These are phyloP conservation scores for Fraxinus nigra DNA, from an alignment of 305 asterid species.

Conservation along the genomic window DNA sequence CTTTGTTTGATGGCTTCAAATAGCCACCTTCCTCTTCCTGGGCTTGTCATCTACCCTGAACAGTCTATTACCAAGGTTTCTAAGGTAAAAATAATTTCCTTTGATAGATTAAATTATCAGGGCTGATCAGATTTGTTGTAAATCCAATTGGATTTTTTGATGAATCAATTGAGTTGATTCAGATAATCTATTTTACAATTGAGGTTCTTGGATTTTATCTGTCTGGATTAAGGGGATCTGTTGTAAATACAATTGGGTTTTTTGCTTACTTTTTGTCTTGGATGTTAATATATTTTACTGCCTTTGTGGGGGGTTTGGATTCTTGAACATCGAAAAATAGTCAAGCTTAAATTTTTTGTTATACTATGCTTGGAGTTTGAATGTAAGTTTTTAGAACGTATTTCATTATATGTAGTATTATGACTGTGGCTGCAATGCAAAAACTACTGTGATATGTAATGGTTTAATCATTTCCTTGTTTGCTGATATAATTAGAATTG, in stretches of 20 bases:
- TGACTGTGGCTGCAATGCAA: not conserved
- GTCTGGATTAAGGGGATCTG: not conserved
- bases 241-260: not conserved
- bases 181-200: not conserved
- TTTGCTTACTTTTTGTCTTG: not conserved
- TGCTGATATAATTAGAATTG: not conserved
- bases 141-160: not conserved
- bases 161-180: not conserved
- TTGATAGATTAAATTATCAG: not conserved
- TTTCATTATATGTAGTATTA: not conserved
- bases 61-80: slow-evolving; percentile 32
- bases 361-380: not conserved
- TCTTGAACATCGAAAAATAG: not conserved
- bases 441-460: not conserved
- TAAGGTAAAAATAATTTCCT: slow-evolving; percentile 37
- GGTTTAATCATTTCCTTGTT: not conserved
- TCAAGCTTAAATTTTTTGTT: not conserved
- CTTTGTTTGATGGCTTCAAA: slow-evolving; percentile 70
- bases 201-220: not conserved
- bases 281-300: not conserved
- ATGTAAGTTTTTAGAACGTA: not conserved
- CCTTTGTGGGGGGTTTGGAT: not conserved
- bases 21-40: slow-evolving; percentile 45
- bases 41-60: slow-evolving; percentile 43
- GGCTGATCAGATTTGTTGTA: not conserved